A percentile compares a stretch with the other conserved stretches of the same genome.
Conservation (phyloP, 495 filamentous ascomycete genomes). For the Hyaloscypha finlandica region DNA sequence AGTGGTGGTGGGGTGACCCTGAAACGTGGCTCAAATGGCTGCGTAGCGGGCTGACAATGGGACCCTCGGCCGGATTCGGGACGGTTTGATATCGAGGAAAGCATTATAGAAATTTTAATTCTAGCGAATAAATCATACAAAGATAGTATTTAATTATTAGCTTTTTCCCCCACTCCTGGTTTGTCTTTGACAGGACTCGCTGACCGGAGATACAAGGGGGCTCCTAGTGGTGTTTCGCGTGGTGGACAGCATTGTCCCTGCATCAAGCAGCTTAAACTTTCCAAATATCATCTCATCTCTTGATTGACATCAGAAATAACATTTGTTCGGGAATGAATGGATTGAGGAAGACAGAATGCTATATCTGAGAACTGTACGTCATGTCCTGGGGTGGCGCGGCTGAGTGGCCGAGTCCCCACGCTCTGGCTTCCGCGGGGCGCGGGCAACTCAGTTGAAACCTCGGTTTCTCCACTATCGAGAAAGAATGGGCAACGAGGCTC, state of each 20-base stretch:
- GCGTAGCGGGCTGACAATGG: neutral
- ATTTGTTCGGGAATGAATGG: too few species aligned
- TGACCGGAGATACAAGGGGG: neutral
- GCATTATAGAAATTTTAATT: neutral
- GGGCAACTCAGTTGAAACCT: too few species aligned
- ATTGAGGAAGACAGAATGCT: too few species aligned
- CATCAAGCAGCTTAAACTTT: neutral
- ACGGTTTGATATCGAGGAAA: neutral
- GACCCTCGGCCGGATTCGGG: neutral
- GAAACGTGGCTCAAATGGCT: neutral
- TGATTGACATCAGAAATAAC: too few species aligned
- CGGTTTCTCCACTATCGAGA: too few species aligned
- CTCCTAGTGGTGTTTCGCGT: neutral
- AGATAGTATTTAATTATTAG: neutral
- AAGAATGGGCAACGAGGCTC: too few species aligned
- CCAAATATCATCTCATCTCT: neutral
- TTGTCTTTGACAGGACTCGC: neutral
- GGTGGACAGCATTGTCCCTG: neutral
- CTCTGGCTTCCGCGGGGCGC: too few species aligned
- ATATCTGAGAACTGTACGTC: too few species aligned
- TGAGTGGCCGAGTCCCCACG: too few species aligned
- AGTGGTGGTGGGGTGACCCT: neutral
- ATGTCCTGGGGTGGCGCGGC: too few species aligned
- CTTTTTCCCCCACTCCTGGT: neutral
- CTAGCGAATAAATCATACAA: too few species aligned